A percentile compares a stretch with the other conserved stretches of the same genome.
These are phyloP conservation scores for Phytophthora boehmeriae DNA, from an alignment of 352 stramenopile species.

Conservation along the genomic window DNA sequence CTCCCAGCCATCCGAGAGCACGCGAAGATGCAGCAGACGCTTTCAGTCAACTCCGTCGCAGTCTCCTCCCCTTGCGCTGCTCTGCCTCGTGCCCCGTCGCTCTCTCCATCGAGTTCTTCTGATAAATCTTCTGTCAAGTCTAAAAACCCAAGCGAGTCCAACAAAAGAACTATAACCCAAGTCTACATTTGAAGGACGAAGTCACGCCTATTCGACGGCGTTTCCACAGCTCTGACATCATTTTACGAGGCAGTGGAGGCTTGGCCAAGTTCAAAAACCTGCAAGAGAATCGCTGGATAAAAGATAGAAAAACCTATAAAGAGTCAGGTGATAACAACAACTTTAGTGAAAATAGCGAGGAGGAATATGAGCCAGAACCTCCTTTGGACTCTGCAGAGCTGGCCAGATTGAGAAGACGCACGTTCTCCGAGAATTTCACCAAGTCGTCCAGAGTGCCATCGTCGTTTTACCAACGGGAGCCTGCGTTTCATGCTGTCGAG, in stretches of 20 bases:
- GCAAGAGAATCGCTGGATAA: constrained; percentile 14
- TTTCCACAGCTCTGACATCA: constrained; percentile 70
- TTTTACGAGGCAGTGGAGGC: constrained; percentile 29
- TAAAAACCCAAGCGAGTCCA: neutral
- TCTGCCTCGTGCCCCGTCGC: constrained; percentile 16
- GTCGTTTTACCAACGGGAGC: constrained; percentile 29
- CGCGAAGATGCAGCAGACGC: constrained; percentile 34
- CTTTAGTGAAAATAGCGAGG: constrained; percentile 4
- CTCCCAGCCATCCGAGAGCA: constrained; percentile 61
- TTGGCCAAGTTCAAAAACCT: constrained; percentile 22
- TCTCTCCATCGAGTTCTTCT: constrained; percentile 32
- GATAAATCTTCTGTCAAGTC: constrained; percentile 8
- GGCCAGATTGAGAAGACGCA: constrained; percentile 26
- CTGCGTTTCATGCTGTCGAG: constrained; percentile 8
- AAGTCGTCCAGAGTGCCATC: constrained; percentile 29
- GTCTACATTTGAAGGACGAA: constrained; percentile 13
- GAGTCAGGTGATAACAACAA: constrained; percentile 19
- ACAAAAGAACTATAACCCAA: neutral
- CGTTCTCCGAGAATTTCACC: constrained; percentile 47
- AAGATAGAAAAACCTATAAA: constrained; percentile 14
- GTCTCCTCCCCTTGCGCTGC: constrained; percentile 20
- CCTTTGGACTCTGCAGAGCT: constrained; percentile 28
- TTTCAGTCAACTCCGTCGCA: neutral
- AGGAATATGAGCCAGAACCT: constrained; percentile 31
- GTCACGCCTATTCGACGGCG: constrained; percentile 40